Evolutionary conservation across 495 filamentous ascomycete genomes (phyloP), one percentile per base, ranked within the genome.

Genomic region (Aspergillus steynii): DNA sequence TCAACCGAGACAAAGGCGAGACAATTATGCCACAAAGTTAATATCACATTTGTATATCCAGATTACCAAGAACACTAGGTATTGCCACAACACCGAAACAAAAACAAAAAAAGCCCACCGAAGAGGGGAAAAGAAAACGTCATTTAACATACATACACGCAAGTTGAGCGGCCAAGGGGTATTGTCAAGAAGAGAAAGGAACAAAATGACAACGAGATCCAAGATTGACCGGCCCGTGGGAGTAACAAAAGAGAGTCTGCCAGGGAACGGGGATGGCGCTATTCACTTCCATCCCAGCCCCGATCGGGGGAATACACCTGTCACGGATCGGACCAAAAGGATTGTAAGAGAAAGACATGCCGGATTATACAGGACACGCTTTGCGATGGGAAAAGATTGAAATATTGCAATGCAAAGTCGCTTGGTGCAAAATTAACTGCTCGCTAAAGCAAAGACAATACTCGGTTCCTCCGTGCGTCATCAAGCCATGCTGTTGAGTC

Each of bases 91-190:
- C 51, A 53, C 51, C 50, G 56, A 56, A 53, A 49, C 53, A 59
- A 60, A 63, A 58, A 65, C 53, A 54, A 53, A 61, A 50, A 58
- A 34, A 58, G 47, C 60, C 62, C 55, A 53, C 56, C 61, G 52
- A 66, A 55, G 31, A 31, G 31, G 31, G n/a, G 28, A 26, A 53
- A 55, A 32, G 52, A 55, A 31, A 34, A 34, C 12, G 32, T 58
- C 54, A 58, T 63, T 61, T 29, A 74, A 71, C 67, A 66, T 75
- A 71, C 67, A 66, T 75, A 77, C 60, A 67, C 60, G 61, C 67
- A 75, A 69, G 61, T 69, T 61, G 53, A 65, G 58, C 52, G 58
- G 50, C 65, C 57, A 67, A 66, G 70, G 75, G 75, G 75, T 77
- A 77, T 78, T 77, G 69, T 62, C 54, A 68, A 68, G 71, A 72